phyloP scores from a whole-genome alignment of 1,284 basidiomycete species.

The Fomes fomentarius region DNA sequence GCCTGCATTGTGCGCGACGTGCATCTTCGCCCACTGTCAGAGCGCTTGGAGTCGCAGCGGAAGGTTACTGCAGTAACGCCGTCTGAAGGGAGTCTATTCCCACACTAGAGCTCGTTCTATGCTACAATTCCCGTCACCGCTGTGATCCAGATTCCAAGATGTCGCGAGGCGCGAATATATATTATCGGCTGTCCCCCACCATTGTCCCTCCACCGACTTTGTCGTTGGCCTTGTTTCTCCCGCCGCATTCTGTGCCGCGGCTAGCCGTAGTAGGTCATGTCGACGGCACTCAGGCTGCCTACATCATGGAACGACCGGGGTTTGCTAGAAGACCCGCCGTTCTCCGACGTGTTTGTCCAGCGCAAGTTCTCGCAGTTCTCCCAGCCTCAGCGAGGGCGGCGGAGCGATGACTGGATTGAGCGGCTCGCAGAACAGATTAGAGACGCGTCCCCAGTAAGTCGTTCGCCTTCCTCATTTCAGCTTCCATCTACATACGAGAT shows the following conservation, averaged over 20 bases:
- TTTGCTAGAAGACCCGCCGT: conserved; percentile 35
- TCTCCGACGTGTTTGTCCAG: conserved; percentile 27
- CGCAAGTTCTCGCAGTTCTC: conserved; percentile 1
- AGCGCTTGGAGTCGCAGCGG: not conserved
- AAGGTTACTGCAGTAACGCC: not conserved
- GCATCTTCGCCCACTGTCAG: not conserved
- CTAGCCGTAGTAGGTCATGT: not conserved
- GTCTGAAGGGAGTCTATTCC: not conserved
- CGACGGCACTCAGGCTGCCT: conserved; percentile 23
- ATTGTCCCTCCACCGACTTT: no score
- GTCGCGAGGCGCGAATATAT: not conserved
- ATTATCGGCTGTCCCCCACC: not conserved
- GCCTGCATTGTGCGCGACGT: conserved; percentile 2
- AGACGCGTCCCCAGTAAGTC: conserved; percentile 4
- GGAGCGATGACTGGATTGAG: conserved; percentile 17
- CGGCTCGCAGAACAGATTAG: conserved; percentile 12
- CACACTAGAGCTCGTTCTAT: not conserved
- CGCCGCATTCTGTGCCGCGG: not conserved
- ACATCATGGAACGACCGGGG: conserved; percentile 28
- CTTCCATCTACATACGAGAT: not conserved
- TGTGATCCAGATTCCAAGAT: not conserved
- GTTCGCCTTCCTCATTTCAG: not conserved
- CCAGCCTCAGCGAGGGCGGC: conserved; percentile 2
- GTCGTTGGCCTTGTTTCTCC: no score
- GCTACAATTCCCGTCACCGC: not conserved